phyloP scores from a whole-genome alignment of 2,329 filamentous ascomycete genomes.

The Fusarium chaquense region DNA sequence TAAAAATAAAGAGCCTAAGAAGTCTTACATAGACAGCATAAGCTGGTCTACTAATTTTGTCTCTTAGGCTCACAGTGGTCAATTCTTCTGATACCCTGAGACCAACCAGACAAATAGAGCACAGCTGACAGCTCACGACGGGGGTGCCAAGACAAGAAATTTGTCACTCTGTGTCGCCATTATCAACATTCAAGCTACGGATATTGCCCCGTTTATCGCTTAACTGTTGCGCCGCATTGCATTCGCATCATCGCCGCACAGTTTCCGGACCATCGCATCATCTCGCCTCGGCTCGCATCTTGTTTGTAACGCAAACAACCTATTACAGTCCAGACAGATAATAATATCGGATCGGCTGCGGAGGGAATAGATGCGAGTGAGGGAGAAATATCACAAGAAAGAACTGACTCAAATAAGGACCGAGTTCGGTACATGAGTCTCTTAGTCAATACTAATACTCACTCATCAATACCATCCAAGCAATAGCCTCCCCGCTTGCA shows the following conservation, averaged over 20 bases:
- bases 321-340: neutral
- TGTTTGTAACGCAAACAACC: neutral
- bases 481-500: constrained; percentile 44
- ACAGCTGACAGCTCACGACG: constrained; percentile 36
- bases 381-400: neutral
- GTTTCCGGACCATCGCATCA: constrained; percentile 17
- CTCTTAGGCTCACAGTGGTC: no score
- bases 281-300: constrained; percentile 1
- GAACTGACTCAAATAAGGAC: constrained; percentile 35
- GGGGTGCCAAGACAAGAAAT: constrained; percentile 39
- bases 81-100: no score
- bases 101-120: constrained; percentile 28
- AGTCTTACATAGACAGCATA: no score
- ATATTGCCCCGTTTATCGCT: constrained; percentile 31
- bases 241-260: constrained; percentile 23
- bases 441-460: constrained; percentile 40
- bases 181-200: neutral
- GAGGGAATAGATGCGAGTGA: neutral
- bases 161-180: constrained; percentile 22
- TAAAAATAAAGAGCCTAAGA: no score
- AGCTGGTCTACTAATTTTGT: no score
- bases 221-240: constrained; percentile 15
- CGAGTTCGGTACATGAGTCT: constrained; percentile 34
- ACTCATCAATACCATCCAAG: constrained; percentile 12
- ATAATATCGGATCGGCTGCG: neutral